Percentiles rank a stretch among this genome's conserved stretches.
Evolutionary conservation across 768 basidiomycete species (phyloP).

Genomic region (Cystobasidium onofrii): DNA sequence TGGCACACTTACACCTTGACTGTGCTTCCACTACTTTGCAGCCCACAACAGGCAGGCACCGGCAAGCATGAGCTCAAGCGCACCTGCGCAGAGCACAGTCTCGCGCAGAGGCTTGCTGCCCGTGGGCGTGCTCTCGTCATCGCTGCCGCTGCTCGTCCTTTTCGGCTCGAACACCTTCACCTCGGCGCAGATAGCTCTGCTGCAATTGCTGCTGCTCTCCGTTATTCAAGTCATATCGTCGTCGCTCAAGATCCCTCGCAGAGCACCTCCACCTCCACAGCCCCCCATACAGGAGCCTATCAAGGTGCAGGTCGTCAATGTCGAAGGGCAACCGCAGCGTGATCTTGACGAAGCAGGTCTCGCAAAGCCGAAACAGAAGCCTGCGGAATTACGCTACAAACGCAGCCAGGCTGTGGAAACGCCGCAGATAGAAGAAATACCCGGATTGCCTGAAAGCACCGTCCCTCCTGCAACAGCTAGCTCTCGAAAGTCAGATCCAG

Average conservation of each 20-base stretch:
- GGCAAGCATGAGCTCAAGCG: background rate
- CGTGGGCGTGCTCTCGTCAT: conserved; percentile 9
- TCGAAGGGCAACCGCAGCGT: background rate
- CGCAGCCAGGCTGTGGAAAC: background rate
- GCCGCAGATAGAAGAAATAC: background rate
- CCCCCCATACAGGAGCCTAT: conserved; percentile 4
- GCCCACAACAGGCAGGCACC: background rate
- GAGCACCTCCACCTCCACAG: background rate
- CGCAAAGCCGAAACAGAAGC: background rate
- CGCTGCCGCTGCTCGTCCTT: conserved; percentile 9
- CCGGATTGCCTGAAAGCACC: background rate
- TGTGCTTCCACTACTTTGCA: background rate
- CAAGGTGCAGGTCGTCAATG: conserved; percentile 15
- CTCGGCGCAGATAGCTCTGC: conserved; percentile 9
- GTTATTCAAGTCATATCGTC: background rate
- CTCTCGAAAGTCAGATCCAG: background rate
- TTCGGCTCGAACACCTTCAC: conserved; percentile 7
- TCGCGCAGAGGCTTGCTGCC: conserved; percentile 4
- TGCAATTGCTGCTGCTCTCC: background rate
- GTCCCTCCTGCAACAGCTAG: background rate
- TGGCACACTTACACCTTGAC: background rate
- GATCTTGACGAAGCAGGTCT: background rate
- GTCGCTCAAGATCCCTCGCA: background rate
- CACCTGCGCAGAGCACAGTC: background rate
- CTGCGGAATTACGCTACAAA: background rate